Evolutionary conservation across 2,329 filamentous ascomycete genomes (phyloP), one percentile per base, ranked within the genome.

Genomic region (Sporothrix brunneoviolacea): DNA sequence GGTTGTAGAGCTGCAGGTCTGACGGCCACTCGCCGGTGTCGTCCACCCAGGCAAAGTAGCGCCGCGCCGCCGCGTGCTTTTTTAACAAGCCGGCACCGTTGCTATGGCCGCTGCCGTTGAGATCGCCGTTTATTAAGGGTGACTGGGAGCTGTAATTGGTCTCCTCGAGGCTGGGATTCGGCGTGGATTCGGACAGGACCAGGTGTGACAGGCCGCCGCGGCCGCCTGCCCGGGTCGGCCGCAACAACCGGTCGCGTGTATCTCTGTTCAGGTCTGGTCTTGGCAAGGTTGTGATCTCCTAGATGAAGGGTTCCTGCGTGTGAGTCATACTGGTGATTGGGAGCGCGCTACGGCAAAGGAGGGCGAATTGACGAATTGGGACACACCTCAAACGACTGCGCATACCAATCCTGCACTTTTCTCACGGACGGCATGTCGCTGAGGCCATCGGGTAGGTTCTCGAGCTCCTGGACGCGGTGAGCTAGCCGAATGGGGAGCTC

Each of bases 361-460:
- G 48, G 21, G 45, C 48, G 42, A 52, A 53, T 48, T 47, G 44
- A 45, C 53, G 48, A 41, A 46, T 8, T 21, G 47, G 49, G 40
- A 65, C 79, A 61, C 79, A 95, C 91, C 82, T 98, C 93, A 64
- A 98, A 98, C 46, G 93, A 98, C 73, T 98, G 93, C 57, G 91
- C 93, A 68, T 98, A 98, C 93, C 93, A 98, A 64, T 97, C 91
- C 67, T 91, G 86, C 59, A 98, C 93, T 63, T 85, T 89, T 67
- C 85, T 84, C 59, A 98, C 95, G 10, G 93, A 97, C 35, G 91
- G 88, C 93, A 98, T 97, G 60, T 97, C 91, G 66, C 89, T 95
- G 55, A 98, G 80, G 50, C 93, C 93, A 77, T 98, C 93, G 32
- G 93, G 93, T 3, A 98, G 76, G 63, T 89, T 87, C 55, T 86